Base-by-base conservation (phyloP, 2,329 filamentous ascomycete species). In the Amauroascus verrucosus region DNA sequence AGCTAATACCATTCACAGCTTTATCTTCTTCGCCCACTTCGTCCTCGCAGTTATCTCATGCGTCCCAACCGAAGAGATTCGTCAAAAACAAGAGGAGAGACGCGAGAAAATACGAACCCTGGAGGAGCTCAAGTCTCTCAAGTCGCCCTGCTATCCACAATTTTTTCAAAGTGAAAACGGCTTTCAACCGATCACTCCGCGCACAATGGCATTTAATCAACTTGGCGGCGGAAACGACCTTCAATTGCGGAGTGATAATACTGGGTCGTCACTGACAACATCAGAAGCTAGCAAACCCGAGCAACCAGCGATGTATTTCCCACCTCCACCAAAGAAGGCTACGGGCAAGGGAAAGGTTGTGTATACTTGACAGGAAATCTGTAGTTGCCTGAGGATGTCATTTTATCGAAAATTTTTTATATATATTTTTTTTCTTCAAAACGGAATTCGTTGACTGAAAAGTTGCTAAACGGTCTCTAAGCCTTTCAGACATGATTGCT, bases 11-110 rank as follows among this genome's bases (percentile, higher is more conserved):
- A 38, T 24, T 5, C 37, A 24, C 53, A 81, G 78, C 43, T 59
- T 70, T 6, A 67, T 81, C 35, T 81, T 80, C 63, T 63, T 69
- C 38, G 60, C 70, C 47, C 74, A 79, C 59, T 57, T 79, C 57
- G 58, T 72, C 56, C 59, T 80, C 44, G 70, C 73, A 41, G 53
- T 75, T 43, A 73, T 72, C 59, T 77, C 74, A 40, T 71, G 74
- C 58, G 70, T 75, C 59, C 64, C 68, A 16, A 72, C 69, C 3
- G 62, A 67, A 45, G 66, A 68, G 54, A 70, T 71, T 55, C 65
- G 62, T 9, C 63, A 63, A 35, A 57, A 49, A 37, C 52, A 57
- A 30, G 50, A 28, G 11, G 58, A 65, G 49, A 57, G 64, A 37
- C 54, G 66, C 26, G 66, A 69, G 58, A 61, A 63, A 54, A 60